Evolutionary conservation across 2,329 filamentous ascomycete genomes (phyloP), one percentile per base, ranked within the genome.

Genomic region (Penicillium freii): DNA sequence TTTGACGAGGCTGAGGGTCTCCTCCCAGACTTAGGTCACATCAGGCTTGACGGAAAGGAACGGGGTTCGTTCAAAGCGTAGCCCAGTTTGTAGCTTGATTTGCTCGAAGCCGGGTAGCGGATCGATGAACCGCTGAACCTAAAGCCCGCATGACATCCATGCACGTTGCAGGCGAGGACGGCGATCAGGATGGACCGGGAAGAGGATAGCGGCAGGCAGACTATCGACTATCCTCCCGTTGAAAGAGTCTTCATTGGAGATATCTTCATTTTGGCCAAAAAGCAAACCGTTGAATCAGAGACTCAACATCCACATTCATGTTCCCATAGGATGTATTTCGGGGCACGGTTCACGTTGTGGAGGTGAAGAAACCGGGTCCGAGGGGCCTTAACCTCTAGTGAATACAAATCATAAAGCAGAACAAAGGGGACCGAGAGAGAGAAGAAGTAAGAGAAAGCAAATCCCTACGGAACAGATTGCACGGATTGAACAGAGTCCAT

Each of bases 101-200:
- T 66, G 61, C 61, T 63, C 56, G 46, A 62, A 62, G 62, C 65
- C 59, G 58, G 62, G 66, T 60, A 70, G 60, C 69, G 69, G 69
- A 68, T 71, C 66, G 65, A 70, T 62, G 62, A 66, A 71, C 64
- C 69, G 69, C 68, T 67, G 65, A 73, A 70, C 69, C 62, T 71
- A 70, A 71, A 65, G 64, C 54, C 61, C 69, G 62, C 67, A 72
- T 71, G 69, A 71, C 66, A 71, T 69, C 56, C 64, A 58, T 62
- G 60, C 45, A 36, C 45, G 21, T 33, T 27, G n/a, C 57, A 62
- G 60, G 56, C 44, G 52, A 40, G 19, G 21, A 59, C 44, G 65
- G 51, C 55, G 59, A 65, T 66, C 63, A 57, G 31, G 58, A 56
- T 66, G 63, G 62, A 61, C 50, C 63, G 40, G 33, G 54, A 51